Conservation (phyloP, 2,329 filamentous ascomycete species). For the Drechslerella dactyloides region DNA sequence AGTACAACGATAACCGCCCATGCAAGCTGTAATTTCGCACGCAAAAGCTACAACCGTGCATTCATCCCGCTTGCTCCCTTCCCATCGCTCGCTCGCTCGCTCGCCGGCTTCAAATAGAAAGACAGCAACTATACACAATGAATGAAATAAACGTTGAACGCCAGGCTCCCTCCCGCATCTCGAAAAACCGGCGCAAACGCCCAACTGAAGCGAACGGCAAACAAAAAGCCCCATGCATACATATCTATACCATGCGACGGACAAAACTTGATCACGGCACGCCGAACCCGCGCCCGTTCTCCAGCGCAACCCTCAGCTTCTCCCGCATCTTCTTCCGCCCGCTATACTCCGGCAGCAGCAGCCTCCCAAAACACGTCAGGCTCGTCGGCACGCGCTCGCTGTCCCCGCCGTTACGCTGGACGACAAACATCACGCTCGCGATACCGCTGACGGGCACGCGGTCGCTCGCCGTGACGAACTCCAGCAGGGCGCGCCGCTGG, state of each 20-base stretch:
- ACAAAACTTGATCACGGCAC: conserved; percentile 67
- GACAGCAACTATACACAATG: not conserved
- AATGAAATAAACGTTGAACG: not conserved
- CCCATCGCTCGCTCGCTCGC: too few relatives aligned
- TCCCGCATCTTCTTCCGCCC: conserved; percentile 70
- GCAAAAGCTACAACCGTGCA: too few relatives aligned
- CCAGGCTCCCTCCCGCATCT: not conserved
- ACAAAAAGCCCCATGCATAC: not conserved
- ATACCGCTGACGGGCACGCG: conserved; percentile 87
- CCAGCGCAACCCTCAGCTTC: conserved; percentile 81
- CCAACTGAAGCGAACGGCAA: not conserved
- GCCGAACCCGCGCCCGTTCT: conserved; percentile 89
- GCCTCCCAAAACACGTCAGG: conserved; percentile 89
- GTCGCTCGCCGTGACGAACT: conserved; percentile 94
- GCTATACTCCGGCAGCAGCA: conserved; percentile 83
- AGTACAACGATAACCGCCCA: too few relatives aligned
- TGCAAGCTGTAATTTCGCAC: too few relatives aligned
- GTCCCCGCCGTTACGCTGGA: conserved; percentile 77
- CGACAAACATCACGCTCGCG: conserved; percentile 78
- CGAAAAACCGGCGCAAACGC: conserved; percentile 4
- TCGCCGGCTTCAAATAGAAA: not conserved
- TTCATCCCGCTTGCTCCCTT: too few relatives aligned
- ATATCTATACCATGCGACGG: not conserved
- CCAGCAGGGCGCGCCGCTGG: conserved; percentile 77
- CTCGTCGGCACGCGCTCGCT: conserved; percentile 73